phyloP scores from a whole-genome alignment of 805 yeast genomes.

The Suhomyces canberraensis region DNA sequence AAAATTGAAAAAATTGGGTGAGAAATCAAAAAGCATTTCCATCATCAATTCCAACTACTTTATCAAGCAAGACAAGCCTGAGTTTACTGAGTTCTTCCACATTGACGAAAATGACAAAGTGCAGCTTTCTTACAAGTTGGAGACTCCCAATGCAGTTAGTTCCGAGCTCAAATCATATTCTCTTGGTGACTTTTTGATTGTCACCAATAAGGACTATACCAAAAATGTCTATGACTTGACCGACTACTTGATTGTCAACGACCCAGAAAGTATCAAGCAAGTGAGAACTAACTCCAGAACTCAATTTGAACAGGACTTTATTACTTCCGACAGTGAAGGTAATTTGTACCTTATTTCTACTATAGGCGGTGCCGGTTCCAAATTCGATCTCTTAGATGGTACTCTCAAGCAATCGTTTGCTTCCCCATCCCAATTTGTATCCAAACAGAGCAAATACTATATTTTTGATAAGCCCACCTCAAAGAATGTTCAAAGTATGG shows the following conservation, averaged over 20 bases:
- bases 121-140: slow-evolving; percentile 1
- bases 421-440: slow-evolving; percentile 1
- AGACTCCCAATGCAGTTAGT: background rate
- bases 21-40: background rate
- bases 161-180: slow-evolving; percentile 4
- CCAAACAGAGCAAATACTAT: slow-evolving; percentile 11
- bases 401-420: slow-evolving; percentile 2
- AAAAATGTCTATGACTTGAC: slow-evolving; percentile 18
- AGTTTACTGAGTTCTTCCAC: slow-evolving; percentile 4
- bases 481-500: slow-evolving; percentile 23
- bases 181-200: slow-evolving; percentile 10
- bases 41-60: slow-evolving; percentile 9
- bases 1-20: background rate
- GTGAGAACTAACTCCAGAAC: slow-evolving; percentile 5
- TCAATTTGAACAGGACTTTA: background rate
- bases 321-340: slow-evolving; percentile 1
- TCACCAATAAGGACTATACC: slow-evolving; percentile 1
- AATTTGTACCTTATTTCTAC: background rate
- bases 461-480: slow-evolving; percentile 33
- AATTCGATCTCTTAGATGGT: slow-evolving; percentile 10
- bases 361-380: slow-evolving; percentile 4
- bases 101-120: slow-evolving; percentile 1
- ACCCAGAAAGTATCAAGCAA: slow-evolving; percentile 15
- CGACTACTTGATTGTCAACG: slow-evolving; percentile 17
- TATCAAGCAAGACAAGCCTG: background rate